These are phyloP conservation scores for Cutaneotrichosporon cyanovorans DNA, from an alignment of 1,284 basidiomycete genomes.

Conservation along the genomic window DNA sequence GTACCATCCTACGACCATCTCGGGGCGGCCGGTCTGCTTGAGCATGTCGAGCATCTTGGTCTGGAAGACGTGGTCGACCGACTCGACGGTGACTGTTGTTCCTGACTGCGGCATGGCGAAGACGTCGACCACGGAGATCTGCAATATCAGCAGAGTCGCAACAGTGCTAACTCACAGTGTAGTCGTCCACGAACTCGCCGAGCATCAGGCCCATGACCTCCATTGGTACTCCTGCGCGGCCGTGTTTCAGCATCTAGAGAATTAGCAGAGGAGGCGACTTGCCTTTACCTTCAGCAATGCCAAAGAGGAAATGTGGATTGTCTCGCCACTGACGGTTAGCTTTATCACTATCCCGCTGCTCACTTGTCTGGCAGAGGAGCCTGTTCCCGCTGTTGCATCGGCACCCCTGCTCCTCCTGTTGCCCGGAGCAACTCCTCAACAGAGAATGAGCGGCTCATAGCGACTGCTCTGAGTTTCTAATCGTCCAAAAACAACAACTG, in stretches of 20 bases:
- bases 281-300: slow-evolving; percentile 73
- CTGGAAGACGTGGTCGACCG: slow-evolving; percentile 98
- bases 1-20: slow-evolving; percentile 99
- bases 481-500: background rate
- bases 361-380: slow-evolving; percentile 45
- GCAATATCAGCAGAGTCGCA: background rate
- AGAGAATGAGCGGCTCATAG: slow-evolving; percentile 7
- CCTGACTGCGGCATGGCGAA: slow-evolving; percentile 99
- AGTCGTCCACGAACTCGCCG: slow-evolving; percentile 98
- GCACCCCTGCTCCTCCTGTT: background rate
- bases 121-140: slow-evolving; percentile 83
- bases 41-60: slow-evolving; percentile 99
- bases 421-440: too few species aligned
- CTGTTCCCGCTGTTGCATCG: slow-evolving; percentile 22
- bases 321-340: slow-evolving; percentile 57
- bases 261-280: background rate
- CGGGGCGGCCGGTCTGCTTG: slow-evolving; percentile 97
- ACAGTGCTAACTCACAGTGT: slow-evolving; percentile 57
- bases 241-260: slow-evolving; percentile 98
- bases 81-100: slow-evolving; percentile 96
- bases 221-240: slow-evolving; percentile 97
- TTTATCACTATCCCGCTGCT: slow-evolving; percentile 14
- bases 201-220: slow-evolving; percentile 99
- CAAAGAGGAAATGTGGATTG: slow-evolving; percentile 90
- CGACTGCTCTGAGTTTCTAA: background rate